Base-by-base conservation (phyloP, 2,329 filamentous ascomycete genomes). In the Apiospora marii region DNA sequence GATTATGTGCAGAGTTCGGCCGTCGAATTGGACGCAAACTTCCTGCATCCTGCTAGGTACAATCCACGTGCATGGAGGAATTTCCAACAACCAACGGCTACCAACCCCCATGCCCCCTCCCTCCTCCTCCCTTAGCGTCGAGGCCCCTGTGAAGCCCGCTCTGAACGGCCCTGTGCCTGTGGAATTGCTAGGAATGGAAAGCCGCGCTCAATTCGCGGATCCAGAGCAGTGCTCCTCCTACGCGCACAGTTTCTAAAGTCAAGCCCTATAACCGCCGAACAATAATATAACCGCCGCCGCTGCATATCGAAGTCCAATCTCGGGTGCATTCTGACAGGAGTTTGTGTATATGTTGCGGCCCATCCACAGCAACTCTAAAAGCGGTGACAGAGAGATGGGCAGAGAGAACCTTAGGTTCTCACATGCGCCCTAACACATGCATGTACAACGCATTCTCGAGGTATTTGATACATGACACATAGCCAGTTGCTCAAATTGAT, bases 31-130 rank as follows among this genome's bases (percentile, higher is more conserved):
- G 58, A 41, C n/a, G 13, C 34, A 41, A 7, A 64, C 58, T 64
- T 41, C 58, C 34, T 41, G 27, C 51, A 34, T 58, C 51, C 51
- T 58, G 30, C 51, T 8, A 13, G 12, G 14, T 37, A 41, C 58
- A 41, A 64, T 64, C 58, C 58, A 64, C 58, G 58, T 64, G 58
- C 58, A 64, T 64, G n/a, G n/a, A 27, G 49, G 49, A 51, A 51
- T 51, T 41, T 64, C 58, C 58, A 64, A 64, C 58, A 64, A 64
- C 58, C 58, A 64, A 64, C 53, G 53, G 27, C 34, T n/a, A 48
- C 58, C 58, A 64, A 10, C 58, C 58, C 58, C 58, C 34, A 30
- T 34, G 4, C 12, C 30, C 30, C 30, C 53, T 61, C 51, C 58
- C 34, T 64, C 34, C 58, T 64, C 19, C 58, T 64, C 34, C 5